Conservation (phyloP, 73 alveolate species). For the Tetrahymena elliotti region DNA sequence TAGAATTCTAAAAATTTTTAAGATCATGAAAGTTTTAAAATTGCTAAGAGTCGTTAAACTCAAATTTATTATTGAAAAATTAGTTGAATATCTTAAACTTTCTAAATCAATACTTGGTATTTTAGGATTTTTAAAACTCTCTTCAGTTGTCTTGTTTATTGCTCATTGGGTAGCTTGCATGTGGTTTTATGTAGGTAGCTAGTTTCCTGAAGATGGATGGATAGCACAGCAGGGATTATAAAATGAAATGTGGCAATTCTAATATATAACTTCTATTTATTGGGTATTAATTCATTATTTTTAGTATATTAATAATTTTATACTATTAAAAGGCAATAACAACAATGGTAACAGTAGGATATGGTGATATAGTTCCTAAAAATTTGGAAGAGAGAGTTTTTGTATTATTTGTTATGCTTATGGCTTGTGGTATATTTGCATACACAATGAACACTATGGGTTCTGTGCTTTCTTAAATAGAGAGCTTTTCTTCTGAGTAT, state of each 20-base stretch:
- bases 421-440: slow-evolving; percentile 76
- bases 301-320: slow-evolving; percentile 3
- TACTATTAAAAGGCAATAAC: slow-evolving; percentile 64
- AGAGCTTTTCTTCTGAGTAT: background rate
- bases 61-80: slow-evolving; percentile 42
- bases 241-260: background rate
- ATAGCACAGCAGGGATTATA: slow-evolving; percentile 1
- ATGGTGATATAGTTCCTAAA: slow-evolving; percentile 66
- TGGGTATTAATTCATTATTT: background rate
- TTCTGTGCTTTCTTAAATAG: slow-evolving; percentile 21
- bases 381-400: slow-evolving; percentile 50
- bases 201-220: slow-evolving; percentile 43
- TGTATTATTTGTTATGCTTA: slow-evolving; percentile 51
- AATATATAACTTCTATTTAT: background rate
- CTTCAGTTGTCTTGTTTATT: slow-evolving; percentile 60
- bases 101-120: slow-evolving; percentile 51
- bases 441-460: slow-evolving; percentile 59
- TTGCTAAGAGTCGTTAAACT: slow-evolving; percentile 62
- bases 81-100: slow-evolving; percentile 61
- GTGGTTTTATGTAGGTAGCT: slow-evolving; percentile 58
- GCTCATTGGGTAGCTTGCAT: slow-evolving; percentile 88
- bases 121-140: slow-evolving; percentile 54
- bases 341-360: slow-evolving; percentile 85
- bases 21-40: slow-evolving; percentile 35
- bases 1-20: slow-evolving; percentile 12